Evolutionary conservation across 495 filamentous ascomycete genomes (phyloP), one percentile per base, ranked within the genome.

Genomic region (Hypoxylon perforatum): DNA sequence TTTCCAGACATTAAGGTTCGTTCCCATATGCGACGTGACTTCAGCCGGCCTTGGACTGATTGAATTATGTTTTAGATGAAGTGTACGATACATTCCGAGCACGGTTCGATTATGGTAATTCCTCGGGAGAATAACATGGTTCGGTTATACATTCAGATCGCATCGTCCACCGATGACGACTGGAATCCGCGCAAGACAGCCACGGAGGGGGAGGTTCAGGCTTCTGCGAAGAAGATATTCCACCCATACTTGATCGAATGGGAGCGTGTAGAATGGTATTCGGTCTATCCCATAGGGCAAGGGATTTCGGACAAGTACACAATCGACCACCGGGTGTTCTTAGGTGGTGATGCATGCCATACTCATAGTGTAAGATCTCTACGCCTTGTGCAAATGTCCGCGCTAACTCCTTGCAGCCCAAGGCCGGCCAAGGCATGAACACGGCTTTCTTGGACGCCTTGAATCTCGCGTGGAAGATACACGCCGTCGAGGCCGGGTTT

Each of bases 371-470:
- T 85, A 77, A 71, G 83, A 69, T 28, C 14, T 21, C 12, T 41
- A 15, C 33, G 14, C 21, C 52, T 36, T 6, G n/a, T 39, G 1
- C 0, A 41, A 7, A 14, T 19, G 12, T 11, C 14, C 17, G 73
- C 33, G 53, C 36, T 54, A 25, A 61, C 33, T 5, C 14, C 14
- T 7, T 39, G 15, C 38, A 85, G 44, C 91, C 92, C 4, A 93
- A 93, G 75, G 91, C 91, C 21, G 92, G 91, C 6, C 92, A 93
- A 74, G 92, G 92, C 17, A 92, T 94, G 90, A 95, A 95, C 66
- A 87, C 91, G 30, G 89, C 88, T 11, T 91, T 96, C 80, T 85
- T 92, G 38, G 92, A 96, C 71, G 87, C 89, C 3, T 87, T 87
- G 66, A 95, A 96, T 68, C 81, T 96, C 3, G 91, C 88, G 4